Conservation (phyloP, 1,284 basidiomycete species). For the Microbotryum silenes-acaulis region DNA sequence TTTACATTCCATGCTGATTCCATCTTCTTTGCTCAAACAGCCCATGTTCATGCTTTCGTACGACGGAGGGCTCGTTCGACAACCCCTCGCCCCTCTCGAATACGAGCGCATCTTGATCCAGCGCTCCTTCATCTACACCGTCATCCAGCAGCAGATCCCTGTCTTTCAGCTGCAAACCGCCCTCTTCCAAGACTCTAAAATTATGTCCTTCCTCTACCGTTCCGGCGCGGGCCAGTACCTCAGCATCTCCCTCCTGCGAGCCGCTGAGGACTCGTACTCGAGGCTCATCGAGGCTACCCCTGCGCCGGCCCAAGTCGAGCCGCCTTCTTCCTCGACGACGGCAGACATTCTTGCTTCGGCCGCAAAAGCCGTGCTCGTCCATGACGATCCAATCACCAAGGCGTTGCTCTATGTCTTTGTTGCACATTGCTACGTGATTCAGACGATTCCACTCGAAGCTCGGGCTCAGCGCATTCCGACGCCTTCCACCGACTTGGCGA, state of each 20-base stretch:
- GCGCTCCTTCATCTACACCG: conserved; percentile 47
- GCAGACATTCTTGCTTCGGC: conserved; percentile 17
- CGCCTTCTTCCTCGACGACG: conserved; percentile 6
- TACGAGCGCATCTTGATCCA: conserved; percentile 46
- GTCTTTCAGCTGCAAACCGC: conserved; percentile 50
- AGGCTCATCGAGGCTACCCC: conserved; percentile 13
- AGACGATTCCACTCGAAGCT: conserved; percentile 20
- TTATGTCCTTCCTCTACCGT: conserved; percentile 31
- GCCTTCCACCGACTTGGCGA: conserved; percentile 11
- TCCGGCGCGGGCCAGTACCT: conserved; percentile 10
- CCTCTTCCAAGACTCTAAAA: conserved; percentile 58
- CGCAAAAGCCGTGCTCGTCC: conserved; percentile 13
- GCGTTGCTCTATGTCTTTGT: conserved; percentile 26
- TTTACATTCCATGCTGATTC: neutral
- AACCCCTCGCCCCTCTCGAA: conserved; percentile 11
- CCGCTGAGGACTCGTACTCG: conserved; percentile 7
- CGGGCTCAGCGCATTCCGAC: conserved; percentile 26
- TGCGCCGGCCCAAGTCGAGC: conserved; percentile 3
- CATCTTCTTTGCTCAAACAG: conserved; percentile 38
- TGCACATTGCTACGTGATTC: conserved; percentile 22
- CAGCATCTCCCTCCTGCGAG: conserved; percentile 11
- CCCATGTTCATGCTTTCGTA: conserved; percentile 60
- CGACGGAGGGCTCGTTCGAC: conserved; percentile 46
- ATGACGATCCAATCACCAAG: conserved; percentile 11
- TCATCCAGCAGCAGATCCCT: conserved; percentile 50